Base-by-base conservation (phyloP, 768 basidiomycete species). In the Amanita rimosa region DNA sequence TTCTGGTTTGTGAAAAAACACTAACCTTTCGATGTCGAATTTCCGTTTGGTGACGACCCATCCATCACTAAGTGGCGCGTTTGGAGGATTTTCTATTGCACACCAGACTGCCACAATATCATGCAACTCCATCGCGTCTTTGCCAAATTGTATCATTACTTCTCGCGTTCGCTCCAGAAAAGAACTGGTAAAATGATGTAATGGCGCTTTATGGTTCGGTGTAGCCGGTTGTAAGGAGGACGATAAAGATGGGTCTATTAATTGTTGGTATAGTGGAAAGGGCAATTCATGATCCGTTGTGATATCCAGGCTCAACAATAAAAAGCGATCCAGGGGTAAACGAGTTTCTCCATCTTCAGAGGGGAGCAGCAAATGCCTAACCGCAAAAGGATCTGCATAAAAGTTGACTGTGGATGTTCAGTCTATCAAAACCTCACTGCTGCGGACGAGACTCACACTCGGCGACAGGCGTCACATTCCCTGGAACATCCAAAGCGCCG, bases 101-200 rank as follows among this genome's bases (percentile, higher is more conserved):
- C 83, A 91, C 88, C 90, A 95, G 13, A 95, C 75, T 2, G 89
- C 86, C 9, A 82, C 81, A 39, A 92, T 85, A 56, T 97, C 93
- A 57, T 97, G 93, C 48, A 94, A 72, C 65, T 93, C 87, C 78
- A 96, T 76, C 4, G 76, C 83, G 59, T 94, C 91, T 52, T 83
- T 80, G 6, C 90, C 90, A 52, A 79, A 91, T 43, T 70, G 57
- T n/a, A 78, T 50, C 84, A 94, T 91, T 44, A 92, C 66, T 53
- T 81, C 81, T 29, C 86, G 68, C 3, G 86, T 77, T 38, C 79
- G 74, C 59, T 85, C 80, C 1, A 92, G 66, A 65, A 95, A 80
- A 4, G 86, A 73, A 55, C 83, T 84, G 6, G 88, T 87, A 59
- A 93, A 88, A 60, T 89, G 84, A 5, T 67, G 65, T 11, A 93